These are phyloP conservation scores for Aspergillus udagawae DNA, from an alignment of 2,329 filamentous ascomycete genomes.

Conservation along the genomic window DNA sequence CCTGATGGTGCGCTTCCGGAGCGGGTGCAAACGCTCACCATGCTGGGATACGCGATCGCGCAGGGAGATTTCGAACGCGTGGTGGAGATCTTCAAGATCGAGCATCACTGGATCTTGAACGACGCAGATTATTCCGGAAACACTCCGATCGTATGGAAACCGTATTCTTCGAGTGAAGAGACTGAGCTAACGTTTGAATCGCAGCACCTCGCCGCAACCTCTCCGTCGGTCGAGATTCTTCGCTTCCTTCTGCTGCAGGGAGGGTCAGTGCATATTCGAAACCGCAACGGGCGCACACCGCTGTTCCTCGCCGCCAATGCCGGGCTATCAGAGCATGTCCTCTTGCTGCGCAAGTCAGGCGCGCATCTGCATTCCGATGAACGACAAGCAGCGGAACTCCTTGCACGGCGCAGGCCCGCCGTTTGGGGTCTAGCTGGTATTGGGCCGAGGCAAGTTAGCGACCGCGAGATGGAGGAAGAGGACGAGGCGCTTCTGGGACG, in stretches of 20 bases:
- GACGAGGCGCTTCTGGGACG: slow-evolving; percentile 9
- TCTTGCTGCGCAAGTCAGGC: slow-evolving; percentile 52
- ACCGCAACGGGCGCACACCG: slow-evolving; percentile 55
- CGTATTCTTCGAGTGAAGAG: neutral
- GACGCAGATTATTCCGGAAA: slow-evolving; percentile 78
- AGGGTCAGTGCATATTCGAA: slow-evolving; percentile 57
- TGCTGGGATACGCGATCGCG: slow-evolving; percentile 75
- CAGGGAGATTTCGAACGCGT: slow-evolving; percentile 65
- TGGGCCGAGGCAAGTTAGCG: slow-evolving; percentile 24
- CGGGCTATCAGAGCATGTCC: slow-evolving; percentile 52
- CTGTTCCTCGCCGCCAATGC: slow-evolving; percentile 58
- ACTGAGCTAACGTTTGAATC: neutral
- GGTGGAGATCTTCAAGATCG: slow-evolving; percentile 62
- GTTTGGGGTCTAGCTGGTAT: slow-evolving; percentile 44
- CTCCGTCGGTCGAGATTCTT: slow-evolving; percentile 52
- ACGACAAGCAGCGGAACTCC: slow-evolving; percentile 49
- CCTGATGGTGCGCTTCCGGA: slow-evolving; percentile 57
- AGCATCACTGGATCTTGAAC: slow-evolving; percentile 65
- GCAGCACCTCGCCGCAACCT: slow-evolving; percentile 56
- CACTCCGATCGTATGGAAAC: slow-evolving; percentile 49
- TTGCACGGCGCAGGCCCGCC: slow-evolving; percentile 39
- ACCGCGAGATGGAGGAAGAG: slow-evolving; percentile 20
- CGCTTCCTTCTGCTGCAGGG: slow-evolving; percentile 54
- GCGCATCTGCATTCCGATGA: slow-evolving; percentile 59
- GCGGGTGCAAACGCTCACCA: slow-evolving; percentile 64